Evolutionary conservation across 176 grass and related monocot species (phyloP).

Genomic region (Oryza longistaminata): DNA sequence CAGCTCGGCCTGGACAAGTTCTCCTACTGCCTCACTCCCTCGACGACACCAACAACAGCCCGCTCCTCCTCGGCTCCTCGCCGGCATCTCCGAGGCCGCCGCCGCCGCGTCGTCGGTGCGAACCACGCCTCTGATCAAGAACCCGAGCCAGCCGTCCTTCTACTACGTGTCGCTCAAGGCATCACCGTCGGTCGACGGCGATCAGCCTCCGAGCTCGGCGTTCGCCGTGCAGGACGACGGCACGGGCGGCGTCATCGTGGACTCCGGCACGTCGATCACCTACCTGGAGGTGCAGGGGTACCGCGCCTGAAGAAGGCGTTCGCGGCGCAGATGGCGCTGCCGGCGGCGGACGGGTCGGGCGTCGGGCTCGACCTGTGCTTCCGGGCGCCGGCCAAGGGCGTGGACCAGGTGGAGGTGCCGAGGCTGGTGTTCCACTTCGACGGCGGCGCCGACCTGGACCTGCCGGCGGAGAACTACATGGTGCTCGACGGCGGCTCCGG

Average conservation of each 20-base stretch:
- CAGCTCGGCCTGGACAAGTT: slow-evolving; percentile 65
- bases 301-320: slow-evolving; percentile 50
- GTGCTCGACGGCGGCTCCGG: slow-evolving; percentile 46
- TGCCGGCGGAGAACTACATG: slow-evolving; percentile 80
- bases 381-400: slow-evolving; percentile 18
- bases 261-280: slow-evolving; percentile 82
- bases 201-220: slow-evolving; percentile 41
- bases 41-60: slow-evolving; percentile 54
- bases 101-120: slow-evolving; percentile 27
- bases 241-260: slow-evolving; percentile 62
- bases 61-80: slow-evolving; percentile 52
- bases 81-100: slow-evolving; percentile 32
- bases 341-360: slow-evolving; percentile 37
- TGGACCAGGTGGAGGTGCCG: slow-evolving; percentile 54
- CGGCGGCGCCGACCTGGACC: slow-evolving; percentile 54
- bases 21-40: slow-evolving; percentile 94
- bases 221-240: slow-evolving; percentile 60
- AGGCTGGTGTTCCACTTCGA: slow-evolving; percentile 81
- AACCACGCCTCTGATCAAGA: slow-evolving; percentile 67
- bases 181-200: slow-evolving; percentile 47
- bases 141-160: slow-evolving; percentile 60
- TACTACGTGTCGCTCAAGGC: slow-evolving; percentile 63
- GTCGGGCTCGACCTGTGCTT: slow-evolving; percentile 76
- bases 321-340: slow-evolving; percentile 58
- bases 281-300: slow-evolving; percentile 58